These are phyloP conservation scores for Calocybe gangraenosa DNA, from an alignment of 768 basidiomycete species.

Conservation along the genomic window DNA sequence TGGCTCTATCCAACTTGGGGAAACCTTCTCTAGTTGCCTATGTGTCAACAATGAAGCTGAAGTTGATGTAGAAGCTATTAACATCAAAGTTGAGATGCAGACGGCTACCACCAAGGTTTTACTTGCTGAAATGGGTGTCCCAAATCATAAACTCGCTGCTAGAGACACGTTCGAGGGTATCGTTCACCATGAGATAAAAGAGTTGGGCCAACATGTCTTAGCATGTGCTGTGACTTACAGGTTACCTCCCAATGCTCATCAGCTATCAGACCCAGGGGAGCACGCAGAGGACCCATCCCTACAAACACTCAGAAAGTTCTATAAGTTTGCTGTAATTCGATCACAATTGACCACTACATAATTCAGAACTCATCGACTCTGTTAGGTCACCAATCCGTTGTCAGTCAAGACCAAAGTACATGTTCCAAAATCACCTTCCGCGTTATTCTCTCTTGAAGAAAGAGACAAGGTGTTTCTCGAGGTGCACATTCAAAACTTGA, in stretches of 20 bases:
- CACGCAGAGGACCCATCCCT: conserved; percentile 50
- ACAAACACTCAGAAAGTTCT: conserved; percentile 82
- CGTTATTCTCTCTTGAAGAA: conserved; percentile 56
- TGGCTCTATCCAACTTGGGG: conserved; percentile 84
- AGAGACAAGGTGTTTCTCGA: conserved; percentile 88
- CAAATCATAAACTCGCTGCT: conserved; percentile 40
- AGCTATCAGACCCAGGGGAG: conserved; percentile 42
- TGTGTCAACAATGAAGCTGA: conserved; percentile 79
- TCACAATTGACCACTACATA: not conserved
- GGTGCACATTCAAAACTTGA: conserved; percentile 88
- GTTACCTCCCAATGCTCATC: conserved; percentile 56
- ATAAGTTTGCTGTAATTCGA: conserved; percentile 79
- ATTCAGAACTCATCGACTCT: not conserved
- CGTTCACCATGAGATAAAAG: conserved; percentile 88
- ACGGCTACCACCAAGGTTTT: conserved; percentile 63
- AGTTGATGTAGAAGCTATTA: conserved; percentile 57
- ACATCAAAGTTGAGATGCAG: conserved; percentile 81
- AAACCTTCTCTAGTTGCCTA: conserved; percentile 80
- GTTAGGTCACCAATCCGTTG: conserved; percentile 87
- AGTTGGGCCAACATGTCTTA: conserved; percentile 86
- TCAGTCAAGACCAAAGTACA: conserved; percentile 96
- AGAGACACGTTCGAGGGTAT: conserved; percentile 64
- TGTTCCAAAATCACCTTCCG: conserved; percentile 65
- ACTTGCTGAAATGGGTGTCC: conserved; percentile 61
- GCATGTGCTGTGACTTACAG: conserved; percentile 83